A percentile compares a stretch with the other conserved stretches of the same genome.
Evolutionary conservation across 306 rosid genomes (phyloP).

Genomic region (Pachyrhizus erosus): DNA sequence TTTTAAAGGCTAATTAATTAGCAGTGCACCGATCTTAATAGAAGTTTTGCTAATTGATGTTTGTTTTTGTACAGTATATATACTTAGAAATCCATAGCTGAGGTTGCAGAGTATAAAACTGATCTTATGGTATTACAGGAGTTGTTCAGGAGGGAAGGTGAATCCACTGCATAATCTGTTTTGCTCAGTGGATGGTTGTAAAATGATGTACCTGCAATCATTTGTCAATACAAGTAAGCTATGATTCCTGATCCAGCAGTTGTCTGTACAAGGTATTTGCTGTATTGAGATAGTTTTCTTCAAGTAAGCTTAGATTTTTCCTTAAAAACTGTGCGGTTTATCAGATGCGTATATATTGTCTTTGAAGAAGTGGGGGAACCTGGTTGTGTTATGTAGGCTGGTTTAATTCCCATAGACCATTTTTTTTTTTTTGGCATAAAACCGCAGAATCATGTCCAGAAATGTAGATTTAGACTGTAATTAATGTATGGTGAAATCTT

Average conservation of each 20-base stretch:
- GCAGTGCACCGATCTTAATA: background rate
- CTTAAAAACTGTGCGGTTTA: background rate
- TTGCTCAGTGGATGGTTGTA: conserved; percentile 31
- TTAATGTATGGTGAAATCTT: conserved; percentile 15
- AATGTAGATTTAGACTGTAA: conserved; percentile 26
- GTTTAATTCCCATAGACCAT: conserved; percentile 20
- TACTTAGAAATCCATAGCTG: conserved; percentile 12
- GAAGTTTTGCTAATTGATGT: background rate
- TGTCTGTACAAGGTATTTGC: conserved; percentile 35
- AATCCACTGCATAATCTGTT: conserved; percentile 46
- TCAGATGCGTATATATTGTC: background rate
- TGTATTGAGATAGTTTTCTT: conserved; percentile 24
- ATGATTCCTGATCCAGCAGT: conserved; percentile 36
- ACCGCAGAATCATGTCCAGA: background rate
- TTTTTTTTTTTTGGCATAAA: conserved; percentile 23
- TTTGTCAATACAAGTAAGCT: conserved; percentile 20
- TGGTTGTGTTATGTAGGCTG: conserved; percentile 27
- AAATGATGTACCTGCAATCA: conserved; percentile 39
- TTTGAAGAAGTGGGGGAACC: background rate
- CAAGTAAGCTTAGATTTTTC: conserved; percentile 31
- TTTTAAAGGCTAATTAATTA: background rate
- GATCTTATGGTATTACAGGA: conserved; percentile 44
- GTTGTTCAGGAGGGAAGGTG: conserved; percentile 52
- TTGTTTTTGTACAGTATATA: conserved; percentile 3
- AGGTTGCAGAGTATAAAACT: conserved; percentile 34